A percentile compares a stretch with the other conserved stretches of the same genome.
Conservation (phyloP, 306 rosid species). For the Fagus crenata region DNA sequence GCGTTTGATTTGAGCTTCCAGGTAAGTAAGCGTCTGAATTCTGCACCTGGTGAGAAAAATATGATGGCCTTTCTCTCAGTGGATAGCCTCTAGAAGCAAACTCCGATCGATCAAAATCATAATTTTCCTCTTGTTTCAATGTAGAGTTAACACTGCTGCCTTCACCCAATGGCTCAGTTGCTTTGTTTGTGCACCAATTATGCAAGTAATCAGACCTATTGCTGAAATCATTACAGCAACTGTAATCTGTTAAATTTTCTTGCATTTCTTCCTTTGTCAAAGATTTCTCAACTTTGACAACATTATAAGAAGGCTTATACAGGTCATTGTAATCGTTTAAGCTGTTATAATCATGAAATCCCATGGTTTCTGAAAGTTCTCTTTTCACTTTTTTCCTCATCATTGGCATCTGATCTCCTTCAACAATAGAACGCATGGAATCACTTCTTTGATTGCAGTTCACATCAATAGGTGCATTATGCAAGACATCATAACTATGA, state of each 20-base stretch:
- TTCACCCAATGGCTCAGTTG: conserved; percentile 27
- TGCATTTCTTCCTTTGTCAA: no score
- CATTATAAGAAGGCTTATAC: background rate
- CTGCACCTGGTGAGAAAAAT: conserved; percentile 14
- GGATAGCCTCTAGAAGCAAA: background rate
- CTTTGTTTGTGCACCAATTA: conserved; percentile 12
- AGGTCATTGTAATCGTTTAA: conserved; percentile 18
- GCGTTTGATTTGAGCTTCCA: conserved; percentile 33
- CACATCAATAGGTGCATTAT: conserved; percentile 23
- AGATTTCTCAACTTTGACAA: background rate
- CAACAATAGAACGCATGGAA: conserved; percentile 12
- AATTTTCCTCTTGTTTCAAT: conserved; percentile 23
- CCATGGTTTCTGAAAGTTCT: conserved; percentile 29
- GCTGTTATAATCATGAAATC: conserved; percentile 19
- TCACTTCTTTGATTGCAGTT: conserved; percentile 16
- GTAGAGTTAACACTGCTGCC: conserved; percentile 5
- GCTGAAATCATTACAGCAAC: conserved; percentile 2
- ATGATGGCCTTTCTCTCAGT: background rate
- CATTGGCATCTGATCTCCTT: conserved; percentile 5
- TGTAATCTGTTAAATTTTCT: no score
- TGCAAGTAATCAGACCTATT: conserved; percentile 3
- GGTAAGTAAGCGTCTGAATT: conserved; percentile 6
- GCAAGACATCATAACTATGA: conserved; percentile 21
- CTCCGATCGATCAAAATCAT: conserved; percentile 10
- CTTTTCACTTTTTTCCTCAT: conserved; percentile 31